Evolutionary conservation across 805 yeast species (phyloP), one percentile per base, ranked within the genome.

Genomic region (Candida awuae): DNA sequence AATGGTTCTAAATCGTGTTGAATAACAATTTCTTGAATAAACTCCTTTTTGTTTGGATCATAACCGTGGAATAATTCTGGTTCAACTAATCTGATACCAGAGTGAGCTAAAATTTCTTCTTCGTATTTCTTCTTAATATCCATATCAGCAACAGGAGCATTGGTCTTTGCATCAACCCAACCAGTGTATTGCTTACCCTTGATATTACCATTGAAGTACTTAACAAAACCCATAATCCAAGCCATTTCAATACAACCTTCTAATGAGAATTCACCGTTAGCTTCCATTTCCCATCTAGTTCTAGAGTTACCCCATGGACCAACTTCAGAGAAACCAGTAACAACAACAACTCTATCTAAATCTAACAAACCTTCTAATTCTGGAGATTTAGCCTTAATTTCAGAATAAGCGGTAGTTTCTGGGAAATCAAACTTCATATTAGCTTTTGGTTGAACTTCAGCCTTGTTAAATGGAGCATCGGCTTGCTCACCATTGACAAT

Each of bases 231-330:
- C 97, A 92, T 92, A 54, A 92, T 88, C 97, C 97, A 92, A 35
- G 99, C 97, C 95, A 92, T 88, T 70, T 92, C 98, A 59, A 92
- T 82, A 58, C 96, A 83, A 58, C 98, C 98, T 67, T 92, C 98
- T 53, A 92, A 70, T 8, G 97, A 88, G 67, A 92, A 92, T 59
- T 84, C 86, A 56, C 98, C 98, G 45, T 63, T 51, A 33, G 97
- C 85, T 69, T 92, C 98, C 95, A 92, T 92, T 67, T 92, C 97
- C 98, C 98, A 92, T 73, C 98, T 79, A 41, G 98, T 92, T 75
- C 97, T 84, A 28, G 98, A 68, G 62, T 88, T 87, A 76, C 98
- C 98, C 95, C 97, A 94, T 56, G 98, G 98, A 59, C 97, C 94
- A 52, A 92, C 97, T 68, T 92, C 99, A 48, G 96, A 71, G 70